Evolutionary conservation across 1,139 yeast species (phyloP).

Genomic region (Debaryomycetaceae sp.): DNA sequence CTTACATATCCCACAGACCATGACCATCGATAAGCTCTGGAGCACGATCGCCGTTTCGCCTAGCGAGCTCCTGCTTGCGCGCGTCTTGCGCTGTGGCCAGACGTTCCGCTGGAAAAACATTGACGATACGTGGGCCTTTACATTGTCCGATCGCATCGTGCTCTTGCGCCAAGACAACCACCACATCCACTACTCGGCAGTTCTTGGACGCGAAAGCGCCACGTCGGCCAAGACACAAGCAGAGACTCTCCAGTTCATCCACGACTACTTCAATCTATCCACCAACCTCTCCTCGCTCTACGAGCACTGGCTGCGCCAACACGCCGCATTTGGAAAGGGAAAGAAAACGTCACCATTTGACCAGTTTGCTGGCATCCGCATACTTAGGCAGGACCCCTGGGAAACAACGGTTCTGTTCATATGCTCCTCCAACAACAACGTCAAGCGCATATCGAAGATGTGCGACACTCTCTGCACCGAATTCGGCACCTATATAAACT

Average conservation of each 20-base stretch:
- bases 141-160: slow-evolving; percentile 44
- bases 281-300: slow-evolving; percentile 53
- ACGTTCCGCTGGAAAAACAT: slow-evolving; percentile 70
- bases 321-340: slow-evolving; percentile 38
- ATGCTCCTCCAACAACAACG: slow-evolving; percentile 94
- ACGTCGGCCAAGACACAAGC: not conserved
- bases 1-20: slow-evolving; percentile 9
- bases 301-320: slow-evolving; percentile 56
- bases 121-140: slow-evolving; percentile 58
- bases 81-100: slow-evolving; percentile 86
- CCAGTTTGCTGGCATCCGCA: slow-evolving; percentile 67
- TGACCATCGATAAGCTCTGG: slow-evolving; percentile 28
- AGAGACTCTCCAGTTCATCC: slow-evolving; percentile 44
- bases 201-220: slow-evolving; percentile 13
- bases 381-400: slow-evolving; percentile 94
- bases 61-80: slow-evolving; percentile 57
- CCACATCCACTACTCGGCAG: slow-evolving; percentile 27
- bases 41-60: slow-evolving; percentile 19
- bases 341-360: slow-evolving; percentile 31
- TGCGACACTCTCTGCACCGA: slow-evolving; percentile 72
- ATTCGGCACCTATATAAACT: slow-evolving; percentile 63
- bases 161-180: slow-evolving; percentile 47
- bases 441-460: slow-evolving; percentile 90
- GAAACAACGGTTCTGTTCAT: slow-evolving; percentile 86
- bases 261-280: slow-evolving; percentile 68